These are phyloP conservation scores for Psilocybe cubensis DNA, from an alignment of 768 basidiomycete genomes.

Conservation along the genomic window DNA sequence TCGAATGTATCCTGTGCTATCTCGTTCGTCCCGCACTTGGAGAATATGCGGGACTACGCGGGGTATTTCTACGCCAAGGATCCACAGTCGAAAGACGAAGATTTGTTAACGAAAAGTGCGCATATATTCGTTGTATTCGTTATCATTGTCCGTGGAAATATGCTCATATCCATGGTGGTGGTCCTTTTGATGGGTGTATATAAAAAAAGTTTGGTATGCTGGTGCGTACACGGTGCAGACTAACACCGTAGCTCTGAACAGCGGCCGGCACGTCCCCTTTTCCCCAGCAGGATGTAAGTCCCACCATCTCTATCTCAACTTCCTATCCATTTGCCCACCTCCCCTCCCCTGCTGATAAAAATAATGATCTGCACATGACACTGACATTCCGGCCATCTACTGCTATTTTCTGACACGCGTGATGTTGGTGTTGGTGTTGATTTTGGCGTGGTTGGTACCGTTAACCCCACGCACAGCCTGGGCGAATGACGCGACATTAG, in stretches of 20 bases:
- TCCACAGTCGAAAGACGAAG: slow-evolving; percentile 43
- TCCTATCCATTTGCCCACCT: too few relatives aligned
- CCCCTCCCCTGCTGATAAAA: too few relatives aligned
- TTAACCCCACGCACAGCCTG: too few relatives aligned
- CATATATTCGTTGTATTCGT: not conserved
- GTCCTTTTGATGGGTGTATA: too few relatives aligned
- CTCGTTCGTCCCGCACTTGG: slow-evolving; percentile 57
- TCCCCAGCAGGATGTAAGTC: slow-evolving; percentile 44
- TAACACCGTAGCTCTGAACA: slow-evolving; percentile 53
- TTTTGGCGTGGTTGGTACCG: too few relatives aligned
- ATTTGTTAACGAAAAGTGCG: slow-evolving; percentile 54
- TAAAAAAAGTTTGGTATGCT: slow-evolving; percentile 66
- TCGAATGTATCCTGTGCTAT: slow-evolving; percentile 55
- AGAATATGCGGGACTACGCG: slow-evolving; percentile 48
- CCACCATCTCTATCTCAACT: not conserved
- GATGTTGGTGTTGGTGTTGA: too few relatives aligned
- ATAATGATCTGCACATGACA: too few relatives aligned
- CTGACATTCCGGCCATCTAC: too few relatives aligned
- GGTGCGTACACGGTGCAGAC: slow-evolving; percentile 68
- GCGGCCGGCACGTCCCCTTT: slow-evolving; percentile 52
- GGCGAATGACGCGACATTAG: slow-evolving; percentile 57
- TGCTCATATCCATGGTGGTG: too few relatives aligned
- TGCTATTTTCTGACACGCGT: not conserved
- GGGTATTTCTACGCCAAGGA: slow-evolving; percentile 58
- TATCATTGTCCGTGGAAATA: not conserved